Base-by-base conservation (phyloP, 225 moss, liverwort and hornwort genomes). In the Sphagnum tenellum region DNA sequence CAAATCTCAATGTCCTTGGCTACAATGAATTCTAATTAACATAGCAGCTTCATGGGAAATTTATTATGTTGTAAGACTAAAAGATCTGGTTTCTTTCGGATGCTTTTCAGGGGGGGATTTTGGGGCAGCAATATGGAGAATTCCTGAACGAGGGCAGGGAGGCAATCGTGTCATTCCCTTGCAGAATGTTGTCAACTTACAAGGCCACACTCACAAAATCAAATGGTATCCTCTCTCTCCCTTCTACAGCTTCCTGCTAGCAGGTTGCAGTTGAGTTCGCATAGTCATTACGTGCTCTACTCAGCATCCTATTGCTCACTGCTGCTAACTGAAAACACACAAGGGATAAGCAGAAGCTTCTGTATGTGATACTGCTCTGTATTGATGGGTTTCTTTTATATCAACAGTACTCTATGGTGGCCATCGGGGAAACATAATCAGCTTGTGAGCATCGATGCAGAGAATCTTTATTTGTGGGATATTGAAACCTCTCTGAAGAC, bases 341-440 rank as follows among this genome's bases (percentile, higher is more conserved):
- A 29, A 29, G 29, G 29, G 29, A 29, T 29, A 29, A 29, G 29
- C 29, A 29, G 29, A 29, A 29, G 29, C 29, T 29, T 29, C 29
- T 29, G 29, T 29, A 29, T 29, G 29, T 29, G 29, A 29, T 29
- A 29, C 29, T 29, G 29, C 29, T 29, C 29, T 29, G 29, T 29
- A 29, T 29, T 29, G 29, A 29, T 29, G 29, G 29, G 29, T 29
- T 29, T 29, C 29, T 29, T 49, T 64, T 12, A 56, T 50, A 29
- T 61, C 55, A 78, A 74, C 87, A 92, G 89, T 77, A 88, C 94
- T 58, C 88, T 88, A 14, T 94, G 94, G 94, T 90, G 94, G 88
- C 94, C 90, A 78, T 82, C 94, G 45, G 94, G 86, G 12, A 76
- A 87, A 64, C 78, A 88, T 70, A 71, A 77, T 66, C 82, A 87